Conservation (phyloP, 768 basidiomycete genomes). For the Rhizopogon roseolus region DNA sequence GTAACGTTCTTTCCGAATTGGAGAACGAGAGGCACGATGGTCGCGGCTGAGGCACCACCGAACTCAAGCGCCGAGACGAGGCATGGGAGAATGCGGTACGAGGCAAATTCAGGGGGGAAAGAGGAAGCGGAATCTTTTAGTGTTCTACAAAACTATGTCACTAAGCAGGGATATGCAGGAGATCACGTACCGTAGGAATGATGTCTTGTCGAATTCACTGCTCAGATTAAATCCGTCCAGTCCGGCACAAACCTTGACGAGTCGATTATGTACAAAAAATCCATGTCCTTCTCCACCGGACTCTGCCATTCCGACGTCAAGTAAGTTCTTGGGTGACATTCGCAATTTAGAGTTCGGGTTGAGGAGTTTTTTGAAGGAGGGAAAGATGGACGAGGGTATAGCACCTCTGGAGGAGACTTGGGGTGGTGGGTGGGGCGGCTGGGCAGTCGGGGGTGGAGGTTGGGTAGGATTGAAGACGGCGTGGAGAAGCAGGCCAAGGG, state of each 20-base stretch:
- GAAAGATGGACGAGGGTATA: slow-evolving; percentile 73
- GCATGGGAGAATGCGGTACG: slow-evolving; percentile 84
- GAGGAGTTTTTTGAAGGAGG: slow-evolving; percentile 80
- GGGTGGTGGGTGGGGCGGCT: slow-evolving; percentile 75
- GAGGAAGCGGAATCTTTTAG: slow-evolving; percentile 76
- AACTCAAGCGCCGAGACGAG: slow-evolving; percentile 74
- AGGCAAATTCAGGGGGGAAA: slow-evolving; percentile 83
- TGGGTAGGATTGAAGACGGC: slow-evolving; percentile 81
- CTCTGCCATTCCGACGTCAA: slow-evolving; percentile 76
- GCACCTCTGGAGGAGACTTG: slow-evolving; percentile 69
- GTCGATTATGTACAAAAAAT: slow-evolving; percentile 78
- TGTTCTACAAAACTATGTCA: slow-evolving; percentile 39
- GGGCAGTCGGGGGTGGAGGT: slow-evolving; percentile 62
- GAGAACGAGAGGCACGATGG: slow-evolving; percentile 80
- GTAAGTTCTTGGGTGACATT: slow-evolving; percentile 68
- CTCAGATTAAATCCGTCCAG: slow-evolving; percentile 82
- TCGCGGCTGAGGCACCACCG: slow-evolving; percentile 70
- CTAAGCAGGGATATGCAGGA: neutral
- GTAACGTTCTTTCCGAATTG: slow-evolving; percentile 71
- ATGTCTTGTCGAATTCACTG: slow-evolving; percentile 74
- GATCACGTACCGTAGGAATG: slow-evolving; percentile 56
- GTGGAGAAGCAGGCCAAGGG: slow-evolving; percentile 82
- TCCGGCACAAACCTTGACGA: slow-evolving; percentile 81
- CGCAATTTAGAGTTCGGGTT: slow-evolving; percentile 85
- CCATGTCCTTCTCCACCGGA: slow-evolving; percentile 53